These are phyloP conservation scores for Colletotrichum eleusines DNA, from an alignment of 2,329 filamentous ascomycete genomes.

Conservation along the genomic window DNA sequence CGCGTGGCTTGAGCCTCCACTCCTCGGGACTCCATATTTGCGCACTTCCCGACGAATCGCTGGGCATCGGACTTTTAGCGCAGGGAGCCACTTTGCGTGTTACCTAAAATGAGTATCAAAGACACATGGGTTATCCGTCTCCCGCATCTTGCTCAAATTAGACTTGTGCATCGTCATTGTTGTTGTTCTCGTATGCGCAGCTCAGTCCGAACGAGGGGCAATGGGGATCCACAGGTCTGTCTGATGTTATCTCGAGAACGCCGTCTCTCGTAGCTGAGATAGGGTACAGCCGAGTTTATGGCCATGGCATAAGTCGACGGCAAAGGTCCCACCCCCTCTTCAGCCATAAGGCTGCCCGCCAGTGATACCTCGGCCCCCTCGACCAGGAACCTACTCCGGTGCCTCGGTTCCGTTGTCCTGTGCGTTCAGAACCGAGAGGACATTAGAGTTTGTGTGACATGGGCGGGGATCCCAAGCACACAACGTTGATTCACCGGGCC, in stretches of 20 bases:
- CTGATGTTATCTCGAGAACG: not conserved
- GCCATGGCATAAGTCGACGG: not conserved
- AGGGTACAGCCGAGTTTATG: too few relatives aligned
- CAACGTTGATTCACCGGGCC: not conserved
- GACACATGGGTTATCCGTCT: not conserved
- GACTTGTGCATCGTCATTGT: not conserved
- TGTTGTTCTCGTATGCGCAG: too few relatives aligned
- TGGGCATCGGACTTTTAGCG: not conserved
- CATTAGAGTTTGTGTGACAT: not conserved
- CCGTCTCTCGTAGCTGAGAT: not conserved
- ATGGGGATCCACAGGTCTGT: not conserved
- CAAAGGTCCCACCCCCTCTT: too few relatives aligned
- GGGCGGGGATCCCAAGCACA: not conserved
- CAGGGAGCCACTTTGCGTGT: not conserved
- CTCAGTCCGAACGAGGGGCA: too few relatives aligned
- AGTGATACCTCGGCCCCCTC: not conserved
- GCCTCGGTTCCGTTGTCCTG: not conserved
- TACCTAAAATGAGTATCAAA: not conserved
- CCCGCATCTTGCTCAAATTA: not conserved
- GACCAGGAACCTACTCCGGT: not conserved
- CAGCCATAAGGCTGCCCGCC: too few relatives aligned
- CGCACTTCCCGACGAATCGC: slow-evolving; percentile 2
- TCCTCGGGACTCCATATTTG: not conserved
- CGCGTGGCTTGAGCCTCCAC: not conserved
- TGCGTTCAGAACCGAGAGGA: not conserved